Percentiles rank a stretch among this genome's conserved stretches.
Conservation (phyloP, 345 rosid genomes). For the Syzygium oleosum region DNA sequence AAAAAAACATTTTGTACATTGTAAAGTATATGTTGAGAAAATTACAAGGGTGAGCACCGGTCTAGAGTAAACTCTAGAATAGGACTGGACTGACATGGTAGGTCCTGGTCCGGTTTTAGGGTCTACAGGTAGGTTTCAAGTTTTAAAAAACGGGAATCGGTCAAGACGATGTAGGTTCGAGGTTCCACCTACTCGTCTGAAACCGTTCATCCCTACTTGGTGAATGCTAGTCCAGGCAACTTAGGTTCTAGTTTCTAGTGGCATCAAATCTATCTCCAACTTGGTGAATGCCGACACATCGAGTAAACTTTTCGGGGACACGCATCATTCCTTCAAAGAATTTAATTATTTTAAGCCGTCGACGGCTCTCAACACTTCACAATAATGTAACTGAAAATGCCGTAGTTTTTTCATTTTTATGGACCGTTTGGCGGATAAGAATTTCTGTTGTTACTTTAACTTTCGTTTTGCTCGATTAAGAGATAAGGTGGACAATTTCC, state of each 20-base stretch:
- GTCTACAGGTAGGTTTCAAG: neutral
- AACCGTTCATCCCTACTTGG: accelerated
- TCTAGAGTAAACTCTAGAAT: neutral
- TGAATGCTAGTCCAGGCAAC: neutral
- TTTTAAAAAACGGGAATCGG: neutral
- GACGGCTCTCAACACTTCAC: neutral
- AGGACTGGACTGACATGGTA: neutral
- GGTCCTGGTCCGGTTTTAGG: neutral
- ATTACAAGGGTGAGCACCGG: neutral
- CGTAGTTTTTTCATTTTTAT: neutral
- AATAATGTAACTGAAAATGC: neutral
- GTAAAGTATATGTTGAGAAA: too few species aligned
- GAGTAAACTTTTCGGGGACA: neutral
- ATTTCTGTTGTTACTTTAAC: neutral
- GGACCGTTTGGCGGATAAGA: neutral
- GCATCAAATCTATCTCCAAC: neutral
- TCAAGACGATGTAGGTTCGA: neutral
- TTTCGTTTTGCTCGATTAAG: neutral
- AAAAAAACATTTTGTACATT: neutral
- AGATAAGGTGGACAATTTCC: neutral
- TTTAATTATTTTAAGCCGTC: neutral
- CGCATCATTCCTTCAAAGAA: neutral
- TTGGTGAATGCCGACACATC: neutral
- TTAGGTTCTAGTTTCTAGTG: neutral
- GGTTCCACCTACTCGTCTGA: accelerated